These are phyloP conservation scores for Apiospora koreana DNA, from an alignment of 2,329 filamentous ascomycete species.

Conservation along the genomic window DNA sequence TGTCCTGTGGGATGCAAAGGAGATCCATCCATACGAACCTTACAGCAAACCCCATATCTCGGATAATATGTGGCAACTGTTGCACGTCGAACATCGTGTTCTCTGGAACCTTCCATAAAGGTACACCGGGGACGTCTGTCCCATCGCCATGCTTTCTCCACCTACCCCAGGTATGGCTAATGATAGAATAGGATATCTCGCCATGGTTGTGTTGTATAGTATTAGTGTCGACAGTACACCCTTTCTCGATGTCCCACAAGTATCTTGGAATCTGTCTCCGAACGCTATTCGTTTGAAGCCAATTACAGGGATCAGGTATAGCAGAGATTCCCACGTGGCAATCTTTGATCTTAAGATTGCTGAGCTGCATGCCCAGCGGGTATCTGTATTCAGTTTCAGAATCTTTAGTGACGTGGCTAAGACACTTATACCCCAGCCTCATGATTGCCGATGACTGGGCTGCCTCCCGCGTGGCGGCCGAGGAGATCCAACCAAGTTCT, in stretches of 20 bases:
- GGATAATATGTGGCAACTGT: background rate
- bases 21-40: background rate
- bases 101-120: background rate
- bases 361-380: no score
- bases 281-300: no score
- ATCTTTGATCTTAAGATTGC: no score
- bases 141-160: constrained; percentile 1
- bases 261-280: background rate
- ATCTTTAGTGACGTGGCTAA: no score
- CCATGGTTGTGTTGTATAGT: background rate
- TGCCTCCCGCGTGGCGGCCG: no score
- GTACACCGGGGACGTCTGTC: background rate
- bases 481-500: no score
- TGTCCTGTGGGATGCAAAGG: constrained; percentile 1
- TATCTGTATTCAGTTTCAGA: no score
- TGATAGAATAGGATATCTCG: background rate
- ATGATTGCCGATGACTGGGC: no score
- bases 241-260: background rate
- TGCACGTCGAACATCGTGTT: background rate
- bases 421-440: no score
- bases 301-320: no score
- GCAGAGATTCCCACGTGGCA: no score
- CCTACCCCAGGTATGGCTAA: constrained; percentile 8
- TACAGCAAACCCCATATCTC: background rate
- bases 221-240: background rate